Conservation (phyloP, 257 asterid species). For the Fraxinus quadrangulata region DNA sequence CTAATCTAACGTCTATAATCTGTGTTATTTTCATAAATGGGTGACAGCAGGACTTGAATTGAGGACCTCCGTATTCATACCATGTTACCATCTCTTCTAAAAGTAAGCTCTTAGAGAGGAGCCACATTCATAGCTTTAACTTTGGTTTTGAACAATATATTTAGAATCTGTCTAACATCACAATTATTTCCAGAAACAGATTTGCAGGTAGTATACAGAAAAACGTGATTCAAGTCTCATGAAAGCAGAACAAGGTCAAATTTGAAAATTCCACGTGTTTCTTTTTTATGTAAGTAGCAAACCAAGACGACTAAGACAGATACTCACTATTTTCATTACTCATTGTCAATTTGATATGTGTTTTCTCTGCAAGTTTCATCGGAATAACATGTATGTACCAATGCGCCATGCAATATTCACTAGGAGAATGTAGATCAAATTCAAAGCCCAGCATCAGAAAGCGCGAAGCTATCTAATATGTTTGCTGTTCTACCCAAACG, state of each 20-base stretch:
- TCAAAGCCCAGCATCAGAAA: constrained; percentile 90
- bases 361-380: constrained; percentile 95
- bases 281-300: constrained; percentile 24
- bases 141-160: neutral
- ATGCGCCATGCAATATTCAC: constrained; percentile 98
- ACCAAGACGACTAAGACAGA: constrained; percentile 18
- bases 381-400: constrained; percentile 86
- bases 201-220: constrained; percentile 6
- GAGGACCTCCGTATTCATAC: neutral
- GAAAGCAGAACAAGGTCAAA: constrained; percentile 14
- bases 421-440: constrained; percentile 82
- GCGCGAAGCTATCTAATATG: constrained; percentile 94
- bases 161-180: neutral
- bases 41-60: neutral
- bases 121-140: neutral
- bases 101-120: neutral
- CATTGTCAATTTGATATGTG: constrained; percentile 68
- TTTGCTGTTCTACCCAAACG: constrained; percentile 94
- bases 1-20: neutral
- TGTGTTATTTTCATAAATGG: neutral
- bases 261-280: neutral
- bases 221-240: constrained; percentile 16
- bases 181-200: neutral
- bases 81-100: neutral
- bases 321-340: constrained; percentile 70